Evolutionary conservation across 768 basidiomycete species (phyloP).

Genomic region (Hirschioporus abietinus): DNA sequence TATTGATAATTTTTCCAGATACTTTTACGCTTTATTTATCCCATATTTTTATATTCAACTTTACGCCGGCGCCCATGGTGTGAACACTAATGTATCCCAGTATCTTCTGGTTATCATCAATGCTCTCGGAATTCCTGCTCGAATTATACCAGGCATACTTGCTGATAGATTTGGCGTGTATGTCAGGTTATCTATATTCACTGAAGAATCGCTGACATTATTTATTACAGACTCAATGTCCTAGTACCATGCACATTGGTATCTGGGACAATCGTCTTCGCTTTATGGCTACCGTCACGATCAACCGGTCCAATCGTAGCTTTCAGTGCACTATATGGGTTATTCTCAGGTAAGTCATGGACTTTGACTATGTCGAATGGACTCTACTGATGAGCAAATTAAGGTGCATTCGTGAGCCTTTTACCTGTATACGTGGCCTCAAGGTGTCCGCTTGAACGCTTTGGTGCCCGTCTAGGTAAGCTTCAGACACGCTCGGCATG

Average conservation of each 20-base stretch:
- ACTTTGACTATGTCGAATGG: not conserved
- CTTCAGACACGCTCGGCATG: not conserved
- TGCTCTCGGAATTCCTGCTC: slow-evolving; percentile 23
- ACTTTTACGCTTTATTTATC: slow-evolving; percentile 28
- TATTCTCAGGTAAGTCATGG: slow-evolving; percentile 22
- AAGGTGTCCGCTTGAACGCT: slow-evolving; percentile 24
- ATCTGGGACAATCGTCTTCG: slow-evolving; percentile 22
- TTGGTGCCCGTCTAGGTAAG: slow-evolving; percentile 27
- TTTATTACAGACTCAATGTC: slow-evolving; percentile 20
- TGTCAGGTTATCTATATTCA: slow-evolving; percentile 8
- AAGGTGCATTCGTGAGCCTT: slow-evolving; percentile 26
- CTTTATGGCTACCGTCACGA: slow-evolving; percentile 25
- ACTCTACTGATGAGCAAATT: not conserved
- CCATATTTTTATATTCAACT: slow-evolving; percentile 31
- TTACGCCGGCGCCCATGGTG: slow-evolving; percentile 22
- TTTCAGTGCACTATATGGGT: slow-evolving; percentile 27
- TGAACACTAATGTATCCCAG: slow-evolving; percentile 17
- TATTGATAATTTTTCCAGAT: slow-evolving; percentile 12
- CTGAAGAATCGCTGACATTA: not conserved
- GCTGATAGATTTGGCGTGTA: slow-evolving; percentile 25
- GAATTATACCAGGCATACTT: slow-evolving; percentile 25
- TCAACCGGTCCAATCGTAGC: slow-evolving; percentile 19
- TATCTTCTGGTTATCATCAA: slow-evolving; percentile 29
- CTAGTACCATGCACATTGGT: slow-evolving; percentile 21
- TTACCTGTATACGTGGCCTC: slow-evolving; percentile 26